These are phyloP conservation scores for Leccinum truebloodii DNA, from an alignment of 768 basidiomycete genomes.

Conservation along the genomic window DNA sequence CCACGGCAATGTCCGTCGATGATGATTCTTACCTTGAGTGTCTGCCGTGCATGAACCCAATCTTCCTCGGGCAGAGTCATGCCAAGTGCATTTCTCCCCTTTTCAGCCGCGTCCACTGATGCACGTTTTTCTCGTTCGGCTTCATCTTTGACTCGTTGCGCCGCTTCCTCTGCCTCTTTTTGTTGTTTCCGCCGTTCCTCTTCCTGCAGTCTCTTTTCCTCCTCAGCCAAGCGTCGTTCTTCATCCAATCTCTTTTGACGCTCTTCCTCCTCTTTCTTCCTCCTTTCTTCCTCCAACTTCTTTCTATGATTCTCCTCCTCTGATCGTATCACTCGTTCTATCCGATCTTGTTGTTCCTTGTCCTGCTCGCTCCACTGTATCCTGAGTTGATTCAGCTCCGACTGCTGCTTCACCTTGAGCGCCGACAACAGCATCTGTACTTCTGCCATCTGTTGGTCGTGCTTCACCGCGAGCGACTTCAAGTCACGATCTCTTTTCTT, in stretches of 20 bases:
- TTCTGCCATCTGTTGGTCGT: slow-evolving; percentile 53
- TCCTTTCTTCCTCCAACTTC: slow-evolving; percentile 58
- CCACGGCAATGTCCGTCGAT: slow-evolving; percentile 21
- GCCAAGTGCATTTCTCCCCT: slow-evolving; percentile 46
- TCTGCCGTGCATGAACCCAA: slow-evolving; percentile 58
- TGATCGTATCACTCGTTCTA: slow-evolving; percentile 60
- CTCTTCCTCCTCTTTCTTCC: slow-evolving; percentile 49
- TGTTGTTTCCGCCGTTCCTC: slow-evolving; percentile 43
- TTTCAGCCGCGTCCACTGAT: slow-evolving; percentile 38
- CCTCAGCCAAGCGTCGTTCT: slow-evolving; percentile 43
- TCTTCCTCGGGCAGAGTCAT: slow-evolving; percentile 60
- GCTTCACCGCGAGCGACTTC: slow-evolving; percentile 38
- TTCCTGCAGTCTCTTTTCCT: slow-evolving; percentile 41
- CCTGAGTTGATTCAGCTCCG: slow-evolving; percentile 46
- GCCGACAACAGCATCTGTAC: slow-evolving; percentile 47
- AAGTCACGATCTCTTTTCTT: slow-evolving; percentile 15
- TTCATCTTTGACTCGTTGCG: slow-evolving; percentile 35
- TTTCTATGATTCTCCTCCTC: slow-evolving; percentile 62
- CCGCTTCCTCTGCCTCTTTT: slow-evolving; percentile 34
- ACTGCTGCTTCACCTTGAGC: slow-evolving; percentile 45
- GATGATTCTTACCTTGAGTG: slow-evolving; percentile 48
- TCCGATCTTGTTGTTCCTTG: slow-evolving; percentile 50
- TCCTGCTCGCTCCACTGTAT: slow-evolving; percentile 48
- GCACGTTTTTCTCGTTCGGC: slow-evolving; percentile 38
- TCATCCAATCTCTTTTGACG: slow-evolving; percentile 50